Percentiles rank a stretch among this genome's conserved stretches.
Evolutionary conservation across 495 filamentous ascomycete genomes (phyloP).

Genomic region (Lasiosphaeria ovina): DNA sequence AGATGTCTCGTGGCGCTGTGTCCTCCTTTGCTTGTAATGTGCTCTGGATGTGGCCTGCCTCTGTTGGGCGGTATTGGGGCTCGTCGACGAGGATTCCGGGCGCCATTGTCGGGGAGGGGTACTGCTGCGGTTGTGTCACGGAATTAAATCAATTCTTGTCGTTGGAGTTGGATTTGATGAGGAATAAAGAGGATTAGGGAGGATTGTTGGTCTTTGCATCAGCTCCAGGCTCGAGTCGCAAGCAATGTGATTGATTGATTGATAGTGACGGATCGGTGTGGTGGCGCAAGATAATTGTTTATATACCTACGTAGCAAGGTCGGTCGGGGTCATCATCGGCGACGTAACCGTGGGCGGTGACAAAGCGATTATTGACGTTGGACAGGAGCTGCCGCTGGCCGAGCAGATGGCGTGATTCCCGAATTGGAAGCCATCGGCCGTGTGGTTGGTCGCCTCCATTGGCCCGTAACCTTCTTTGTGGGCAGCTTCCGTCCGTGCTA

Average conservation of each 20-base stretch:
- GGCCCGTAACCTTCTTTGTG: conserved; percentile 1
- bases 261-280: neutral
- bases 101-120: conserved; percentile 24
- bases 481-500: conserved; percentile 3
- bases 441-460: neutral
- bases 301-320: neutral
- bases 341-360: neutral
- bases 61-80: conserved; percentile 3
- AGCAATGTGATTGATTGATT: too few species aligned
- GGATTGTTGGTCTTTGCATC: neutral
- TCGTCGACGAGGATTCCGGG: conserved; percentile 36
- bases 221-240: too few species aligned
- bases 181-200: neutral
- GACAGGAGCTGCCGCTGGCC: neutral
- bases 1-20: conserved; percentile 32
- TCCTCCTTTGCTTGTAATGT: conserved; percentile 19
- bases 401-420: too few species aligned
- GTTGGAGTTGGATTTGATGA: neutral
- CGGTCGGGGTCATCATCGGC: neutral
- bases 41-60: neutral
- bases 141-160: neutral
- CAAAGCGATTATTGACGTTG: neutral
- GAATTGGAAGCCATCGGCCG: too few species aligned
- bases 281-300: neutral
- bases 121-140: neutral